A percentile compares a stretch with the other conserved stretches of the same genome.
phyloP scores from a whole-genome alignment of 345 rosid genomes.

The Gynandropsis gynandra region DNA sequence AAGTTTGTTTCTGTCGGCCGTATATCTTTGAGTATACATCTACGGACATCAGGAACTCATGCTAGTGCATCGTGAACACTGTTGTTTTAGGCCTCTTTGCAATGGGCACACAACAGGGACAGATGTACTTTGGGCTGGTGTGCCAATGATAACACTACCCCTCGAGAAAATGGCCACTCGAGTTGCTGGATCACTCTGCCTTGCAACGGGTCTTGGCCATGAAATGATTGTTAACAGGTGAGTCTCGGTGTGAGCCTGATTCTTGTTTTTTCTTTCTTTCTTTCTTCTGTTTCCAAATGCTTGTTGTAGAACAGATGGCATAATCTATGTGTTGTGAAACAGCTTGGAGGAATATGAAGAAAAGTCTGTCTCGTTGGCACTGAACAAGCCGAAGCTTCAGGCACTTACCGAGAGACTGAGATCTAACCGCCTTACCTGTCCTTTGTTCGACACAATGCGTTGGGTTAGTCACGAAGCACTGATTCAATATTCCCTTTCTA shows the following conservation, averaged over 20 bases:
- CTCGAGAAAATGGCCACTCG: conserved; percentile 99
- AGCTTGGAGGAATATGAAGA: conserved; percentile 95
- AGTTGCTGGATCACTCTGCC: conserved; percentile 96
- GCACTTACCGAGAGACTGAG: conserved; percentile 60
- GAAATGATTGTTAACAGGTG: conserved; percentile 96
- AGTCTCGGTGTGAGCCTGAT: too few species aligned
- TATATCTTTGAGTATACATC: not conserved
- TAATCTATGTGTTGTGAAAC: conserved; percentile 4
- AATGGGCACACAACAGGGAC: conserved; percentile 99
- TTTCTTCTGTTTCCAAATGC: not conserved
- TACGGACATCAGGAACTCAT: not conserved
- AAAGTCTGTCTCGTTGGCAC: conserved; percentile 74
- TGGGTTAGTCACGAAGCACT: conserved; percentile 53
- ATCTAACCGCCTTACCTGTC: conserved; percentile 69
- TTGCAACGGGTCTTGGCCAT: conserved; percentile 93
- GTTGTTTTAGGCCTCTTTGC: conserved; percentile 66
- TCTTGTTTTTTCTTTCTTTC: too few species aligned
- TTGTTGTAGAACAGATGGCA: not conserved
- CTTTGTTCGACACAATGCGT: conserved; percentile 85
- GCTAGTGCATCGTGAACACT: not conserved
- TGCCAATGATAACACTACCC: conserved; percentile 94
- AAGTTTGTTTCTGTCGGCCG: conserved; percentile 16
- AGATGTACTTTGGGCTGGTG: conserved; percentile 97
- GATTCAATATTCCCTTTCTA: not conserved
- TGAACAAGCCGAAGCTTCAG: conserved; percentile 58